phyloP scores from a whole-genome alignment of 228 moss, liverwort and hornwort species.

The Sphagnum fallax region DNA sequence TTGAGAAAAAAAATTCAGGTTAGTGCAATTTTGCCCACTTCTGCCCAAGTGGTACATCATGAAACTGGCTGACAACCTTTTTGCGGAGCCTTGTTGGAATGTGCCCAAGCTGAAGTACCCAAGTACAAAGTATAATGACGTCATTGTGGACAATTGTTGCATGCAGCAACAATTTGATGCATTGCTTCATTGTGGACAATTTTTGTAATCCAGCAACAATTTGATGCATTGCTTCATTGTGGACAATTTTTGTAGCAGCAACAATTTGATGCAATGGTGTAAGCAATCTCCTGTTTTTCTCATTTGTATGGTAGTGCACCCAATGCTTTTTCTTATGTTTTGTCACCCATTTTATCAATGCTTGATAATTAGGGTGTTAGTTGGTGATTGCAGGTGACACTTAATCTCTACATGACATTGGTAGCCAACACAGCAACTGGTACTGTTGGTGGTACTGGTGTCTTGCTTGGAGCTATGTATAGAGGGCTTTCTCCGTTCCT shows the following conservation, averaged over 20 bases:
- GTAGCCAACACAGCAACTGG: conserved; percentile 99
- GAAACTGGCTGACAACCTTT: conserved; percentile 98
- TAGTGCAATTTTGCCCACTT: no score
- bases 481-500: neutral
- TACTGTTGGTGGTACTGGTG: conserved; percentile 95
- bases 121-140: conserved; percentile 84
- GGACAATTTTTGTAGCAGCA: neutral
- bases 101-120: conserved; percentile 75
- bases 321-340: no score
- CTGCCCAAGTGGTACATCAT: conserved; percentile 29
- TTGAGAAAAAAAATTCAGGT: no score
- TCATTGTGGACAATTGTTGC: conserved; percentile 99
- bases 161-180: conserved; percentile 99
- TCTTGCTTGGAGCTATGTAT: conserved; percentile 93
- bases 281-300: neutral
- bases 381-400: conserved; percentile 61
- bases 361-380: neutral
- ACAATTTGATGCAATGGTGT: neutral
- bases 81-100: conserved; percentile 91
- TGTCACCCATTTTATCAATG: neutral
- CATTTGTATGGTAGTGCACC: neutral
- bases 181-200: conserved; percentile 44
- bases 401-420: conserved; percentile 91
- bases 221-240: conserved; percentile 43
- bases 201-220: neutral